Evolutionary conservation across 805 yeast species (phyloP).

Genomic region (Lipomyces oligophaga): DNA sequence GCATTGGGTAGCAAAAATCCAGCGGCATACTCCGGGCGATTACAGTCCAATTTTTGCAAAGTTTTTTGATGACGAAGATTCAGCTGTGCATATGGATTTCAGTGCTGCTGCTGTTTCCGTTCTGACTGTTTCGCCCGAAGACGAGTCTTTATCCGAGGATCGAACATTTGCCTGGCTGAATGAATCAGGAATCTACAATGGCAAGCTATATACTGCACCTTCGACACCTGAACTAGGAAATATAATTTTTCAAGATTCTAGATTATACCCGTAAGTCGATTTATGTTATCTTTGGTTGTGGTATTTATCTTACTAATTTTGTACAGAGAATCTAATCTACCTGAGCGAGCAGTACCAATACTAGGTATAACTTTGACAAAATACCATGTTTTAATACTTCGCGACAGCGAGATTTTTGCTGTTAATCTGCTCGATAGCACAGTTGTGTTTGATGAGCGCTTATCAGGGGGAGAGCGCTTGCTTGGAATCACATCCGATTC

Average conservation of each 20-base stretch:
- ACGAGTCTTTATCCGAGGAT: conserved; percentile 28
- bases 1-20: conserved; percentile 26
- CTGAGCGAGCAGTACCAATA: conserved; percentile 12
- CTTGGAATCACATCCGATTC: conserved; percentile 52
- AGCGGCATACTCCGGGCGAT: conserved; percentile 27
- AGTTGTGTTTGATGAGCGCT: conserved; percentile 43
- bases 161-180: conserved; percentile 47
- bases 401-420: conserved; percentile 44
- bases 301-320: not conserved
- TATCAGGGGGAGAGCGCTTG: conserved; percentile 41
- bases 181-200: conserved; percentile 47
- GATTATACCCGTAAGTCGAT: conserved; percentile 33
- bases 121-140: conserved; percentile 24
- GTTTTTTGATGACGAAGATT: conserved; percentile 32
- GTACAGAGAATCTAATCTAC: conserved; percentile 22
- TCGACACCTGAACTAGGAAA: conserved; percentile 27
- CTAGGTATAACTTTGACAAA: conserved; percentile 47
- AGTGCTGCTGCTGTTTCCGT: conserved; percentile 11
- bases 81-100: conserved; percentile 26
- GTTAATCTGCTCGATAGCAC: conserved; percentile 53
- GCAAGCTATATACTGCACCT: conserved; percentile 34
- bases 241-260: conserved; percentile 38
- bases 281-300: not conserved
- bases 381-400: conserved; percentile 51
- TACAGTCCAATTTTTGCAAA: conserved; percentile 33